These are phyloP conservation scores for Colletotrichum costaricense DNA, from an alignment of 2,329 filamentous ascomycete species.

Conservation along the genomic window DNA sequence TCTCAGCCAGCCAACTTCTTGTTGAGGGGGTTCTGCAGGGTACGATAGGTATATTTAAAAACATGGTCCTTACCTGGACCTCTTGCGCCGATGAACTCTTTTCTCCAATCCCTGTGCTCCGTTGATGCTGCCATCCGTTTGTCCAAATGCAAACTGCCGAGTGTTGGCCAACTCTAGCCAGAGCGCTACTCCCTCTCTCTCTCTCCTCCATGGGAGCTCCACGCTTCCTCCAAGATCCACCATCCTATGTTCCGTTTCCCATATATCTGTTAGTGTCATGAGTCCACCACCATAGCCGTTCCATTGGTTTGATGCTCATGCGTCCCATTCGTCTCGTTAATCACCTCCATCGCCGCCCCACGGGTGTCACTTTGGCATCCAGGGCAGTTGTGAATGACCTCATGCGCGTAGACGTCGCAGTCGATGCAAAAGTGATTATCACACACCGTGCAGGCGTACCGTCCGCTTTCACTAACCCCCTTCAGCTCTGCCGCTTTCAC, in stretches of 20 bases:
- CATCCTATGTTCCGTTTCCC: background rate
- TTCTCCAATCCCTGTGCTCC: background rate
- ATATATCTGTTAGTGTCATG: slow-evolving; percentile 23
- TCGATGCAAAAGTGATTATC: slow-evolving; percentile 95
- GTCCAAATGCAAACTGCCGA: background rate
- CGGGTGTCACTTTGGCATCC: slow-evolving; percentile 76
- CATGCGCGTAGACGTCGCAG: slow-evolving; percentile 95
- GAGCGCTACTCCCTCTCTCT: background rate
- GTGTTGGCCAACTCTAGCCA: background rate
- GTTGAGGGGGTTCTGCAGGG: background rate
- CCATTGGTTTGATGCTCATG: slow-evolving; percentile 46
- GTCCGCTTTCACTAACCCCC: slow-evolving; percentile 84
- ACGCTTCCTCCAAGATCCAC: background rate
- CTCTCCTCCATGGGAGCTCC: no score
- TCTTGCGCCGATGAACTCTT: background rate
- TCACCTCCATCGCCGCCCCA: slow-evolving; percentile 37
- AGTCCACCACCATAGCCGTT: slow-evolving; percentile 57
- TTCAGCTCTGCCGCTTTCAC: slow-evolving; percentile 51
- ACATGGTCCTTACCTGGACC: background rate
- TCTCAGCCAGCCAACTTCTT: background rate
- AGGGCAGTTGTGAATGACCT: slow-evolving; percentile 95
- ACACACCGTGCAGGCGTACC: slow-evolving; percentile 93
- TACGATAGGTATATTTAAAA: slow-evolving; percentile 7
- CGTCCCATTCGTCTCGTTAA: slow-evolving; percentile 44
- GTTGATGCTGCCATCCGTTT: background rate